phyloP scores from a whole-genome alignment of 805 yeast species.

The Zygosaccharomyces pseudorouxii region DNA sequence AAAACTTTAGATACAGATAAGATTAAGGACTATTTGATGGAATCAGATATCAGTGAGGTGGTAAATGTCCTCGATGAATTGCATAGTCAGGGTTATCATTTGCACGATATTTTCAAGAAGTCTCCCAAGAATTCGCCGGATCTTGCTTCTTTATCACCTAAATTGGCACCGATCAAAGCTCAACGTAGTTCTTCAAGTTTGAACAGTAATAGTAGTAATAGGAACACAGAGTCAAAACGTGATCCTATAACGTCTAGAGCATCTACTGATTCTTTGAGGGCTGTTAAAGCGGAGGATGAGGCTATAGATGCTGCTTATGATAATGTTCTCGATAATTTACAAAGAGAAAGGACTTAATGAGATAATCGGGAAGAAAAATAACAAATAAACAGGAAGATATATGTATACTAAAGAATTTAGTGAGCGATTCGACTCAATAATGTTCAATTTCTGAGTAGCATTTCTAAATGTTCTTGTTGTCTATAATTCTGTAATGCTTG shows the following conservation, averaged over 20 bases:
- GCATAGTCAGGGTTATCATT: slow-evolving; percentile 39
- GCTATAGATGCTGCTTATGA: slow-evolving; percentile 39
- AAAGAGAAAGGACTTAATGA: slow-evolving; percentile 21
- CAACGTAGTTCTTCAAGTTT: neutral
- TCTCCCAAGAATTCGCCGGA: slow-evolving; percentile 11
- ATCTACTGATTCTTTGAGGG: slow-evolving; percentile 3
- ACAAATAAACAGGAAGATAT: neutral
- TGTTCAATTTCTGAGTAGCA: neutral
- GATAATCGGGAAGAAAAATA: neutral
- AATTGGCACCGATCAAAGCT: slow-evolving; percentile 3
- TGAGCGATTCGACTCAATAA: neutral
- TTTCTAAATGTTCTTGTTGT: neutral
- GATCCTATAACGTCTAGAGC: neutral
- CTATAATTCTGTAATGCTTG: neutral
- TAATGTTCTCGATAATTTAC: slow-evolving; percentile 39
- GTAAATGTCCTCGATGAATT: slow-evolving; percentile 38
- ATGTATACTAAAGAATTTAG: neutral
- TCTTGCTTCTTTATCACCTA: slow-evolving; percentile 8
- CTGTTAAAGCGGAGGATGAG: slow-evolving; percentile 23
- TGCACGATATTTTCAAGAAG: slow-evolving; percentile 37
- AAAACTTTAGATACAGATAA: slow-evolving; percentile 36
- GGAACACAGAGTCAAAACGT: neutral
- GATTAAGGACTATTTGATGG: slow-evolving; percentile 36
- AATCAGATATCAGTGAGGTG: slow-evolving; percentile 39
- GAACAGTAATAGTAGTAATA: neutral